Percentiles rank a stretch among this genome's conserved stretches.
These are phyloP conservation scores for Glycine latifolia DNA, from an alignment of 306 rosid genomes.

Conservation along the genomic window DNA sequence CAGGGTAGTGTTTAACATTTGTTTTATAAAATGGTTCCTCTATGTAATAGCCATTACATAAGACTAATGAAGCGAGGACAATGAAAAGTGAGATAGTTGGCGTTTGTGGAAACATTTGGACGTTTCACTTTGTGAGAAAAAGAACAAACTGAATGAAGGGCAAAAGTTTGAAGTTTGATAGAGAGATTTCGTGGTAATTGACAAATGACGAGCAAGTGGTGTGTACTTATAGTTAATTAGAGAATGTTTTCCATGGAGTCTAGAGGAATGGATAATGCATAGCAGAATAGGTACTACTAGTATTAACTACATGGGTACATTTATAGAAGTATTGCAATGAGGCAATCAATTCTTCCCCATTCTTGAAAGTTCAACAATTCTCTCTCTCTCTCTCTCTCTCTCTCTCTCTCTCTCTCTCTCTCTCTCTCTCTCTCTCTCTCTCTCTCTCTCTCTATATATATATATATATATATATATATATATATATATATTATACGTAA, in stretches of 20 bases:
- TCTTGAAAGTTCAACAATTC: not conserved
- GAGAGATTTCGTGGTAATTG: constrained; percentile 39
- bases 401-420: too few relatives aligned
- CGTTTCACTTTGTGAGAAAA: constrained; percentile 19
- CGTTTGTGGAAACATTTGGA: constrained; percentile 44
- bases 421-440: too few relatives aligned
- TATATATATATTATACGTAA: too few relatives aligned
- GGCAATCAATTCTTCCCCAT: not conserved
- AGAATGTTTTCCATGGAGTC: constrained; percentile 30
- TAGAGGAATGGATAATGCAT: constrained; percentile 14
- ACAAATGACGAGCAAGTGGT: constrained; percentile 35
- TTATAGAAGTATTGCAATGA: not conserved
- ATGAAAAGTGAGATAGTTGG: constrained; percentile 39
- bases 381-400: too few relatives aligned
- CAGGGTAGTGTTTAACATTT: constrained; percentile 34
- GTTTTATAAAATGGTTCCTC: constrained; percentile 38
- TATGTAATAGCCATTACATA: constrained; percentile 43
- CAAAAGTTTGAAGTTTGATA: not conserved
- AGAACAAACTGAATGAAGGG: constrained; percentile 18
- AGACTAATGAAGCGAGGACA: constrained; percentile 39
- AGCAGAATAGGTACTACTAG: too few relatives aligned
- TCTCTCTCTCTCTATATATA: too few relatives aligned
- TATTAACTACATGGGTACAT: too few relatives aligned
- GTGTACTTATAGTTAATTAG: constrained; percentile 33
- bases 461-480: too few relatives aligned